Base-by-base conservation (phyloP, 2,329 filamentous ascomycete species). In the Neopestalotiopsis rosae region DNA sequence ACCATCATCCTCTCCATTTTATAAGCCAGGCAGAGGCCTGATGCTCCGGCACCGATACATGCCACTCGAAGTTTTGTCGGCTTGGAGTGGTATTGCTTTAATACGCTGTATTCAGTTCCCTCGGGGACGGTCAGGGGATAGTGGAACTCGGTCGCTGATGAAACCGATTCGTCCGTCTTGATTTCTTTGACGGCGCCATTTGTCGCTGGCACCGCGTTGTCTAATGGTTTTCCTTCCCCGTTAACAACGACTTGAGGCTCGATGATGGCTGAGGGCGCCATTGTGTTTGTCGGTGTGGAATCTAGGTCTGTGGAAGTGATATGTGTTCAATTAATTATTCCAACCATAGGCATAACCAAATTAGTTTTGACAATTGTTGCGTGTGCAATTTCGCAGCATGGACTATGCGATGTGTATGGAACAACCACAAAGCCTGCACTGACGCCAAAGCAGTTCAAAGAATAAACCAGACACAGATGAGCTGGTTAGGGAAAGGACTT, bases 31-130 rank as follows among this genome's bases (percentile, higher is more conserved):
- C 73, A 76, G 5, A 78, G 68, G 4, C 76, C 76, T 6, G 75
- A 74, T 34, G 75, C 76, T 40, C 76, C 76, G 7, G 76, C 74
- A 59, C 78, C 77, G 61, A 77, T 72, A 66, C 76, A 77, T 52
- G 75, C 74, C 4, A 78, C 76, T 7, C 78, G 70, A 32, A 80
- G 61, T 71, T 79, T 79, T 30, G 75, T 75, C 5, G 78, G 78
- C 71, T 79, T 79, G n/a, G 77, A 79, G 69, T 80, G 78, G 65
- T 79, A 79, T 68, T 79, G 77, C 34, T 72, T 68, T 30, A 79
- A 72, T 14, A 79, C 73, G 7, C 70, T 65, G 69, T 79, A 79
- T 4, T 75, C 73, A 1, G 62, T 52, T 1, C 70, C 69, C 9
- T 71, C 71, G 9, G 45, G 32, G 20, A 68, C 40, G 5, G 69